Base-by-base conservation (phyloP, 352 stramenopile species). In the Pythium scleroteichum region DNA sequence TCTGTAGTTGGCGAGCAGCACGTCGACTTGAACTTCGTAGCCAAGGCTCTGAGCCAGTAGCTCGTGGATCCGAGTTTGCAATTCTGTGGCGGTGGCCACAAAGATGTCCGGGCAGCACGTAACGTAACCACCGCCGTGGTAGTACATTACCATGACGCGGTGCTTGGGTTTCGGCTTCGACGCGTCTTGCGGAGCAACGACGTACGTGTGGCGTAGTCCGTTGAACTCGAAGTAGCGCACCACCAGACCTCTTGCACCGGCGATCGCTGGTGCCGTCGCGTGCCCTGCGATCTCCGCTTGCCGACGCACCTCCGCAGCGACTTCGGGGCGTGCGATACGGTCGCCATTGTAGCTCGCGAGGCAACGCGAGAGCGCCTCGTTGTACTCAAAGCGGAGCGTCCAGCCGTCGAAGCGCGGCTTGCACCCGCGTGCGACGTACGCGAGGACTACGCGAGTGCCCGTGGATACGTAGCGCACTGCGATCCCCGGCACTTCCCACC, bases 171-270 rank as follows among this genome's bases (percentile, higher is more conserved):
- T 20, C 14, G 13, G 38, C 17, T 17, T 44, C 13, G 8, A 20
- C 13, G 13, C 38, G 13, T 35, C 20, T 55, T 19, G 19, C 1
- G 12, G 26, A 19, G 23, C 8, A 4, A 12, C n/a, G 14, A 87
- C 48, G 70, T 75, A 85, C 13, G 84, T 20, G 26, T 87, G 77
- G 33, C 82, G 68, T 7, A 84, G 58, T 16, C 68, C 74, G n/a
- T 77, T 73, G 53, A 72, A 40, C 20, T 52, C 45, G 40, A 87
- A 79, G 44, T 54, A 70, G 45, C 78, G 61, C 26, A 22, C 40
- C 13, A 8, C 22, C 17, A 33, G 51, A 20, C 53, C 57, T 33
- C 76, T 38, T 6, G 53, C 16, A 0, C 29, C 12, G 14, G 47
- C 16, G 1, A 24, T 50, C 57, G n/a, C 40, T 29, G 14, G 52